A percentile compares a stretch with the other conserved stretches of the same genome.
Conservation (phyloP, 495 filamentous ascomycete species). For the Trichocladium uniseriatum region DNA sequence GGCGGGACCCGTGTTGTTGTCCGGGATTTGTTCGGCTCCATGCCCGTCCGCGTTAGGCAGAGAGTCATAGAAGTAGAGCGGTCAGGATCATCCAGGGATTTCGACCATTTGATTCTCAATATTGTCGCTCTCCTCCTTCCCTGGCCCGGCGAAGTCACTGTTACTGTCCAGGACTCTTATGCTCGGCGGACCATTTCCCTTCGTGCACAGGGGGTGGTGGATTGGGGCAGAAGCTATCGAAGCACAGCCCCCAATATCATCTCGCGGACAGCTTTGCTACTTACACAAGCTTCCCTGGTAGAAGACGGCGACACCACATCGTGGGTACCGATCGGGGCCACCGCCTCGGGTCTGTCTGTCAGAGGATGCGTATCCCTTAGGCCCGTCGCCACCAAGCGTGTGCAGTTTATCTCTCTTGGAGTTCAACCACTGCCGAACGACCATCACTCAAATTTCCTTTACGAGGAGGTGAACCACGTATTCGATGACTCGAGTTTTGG, state of each 20-base stretch:
- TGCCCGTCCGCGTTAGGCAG: constrained; percentile 93
- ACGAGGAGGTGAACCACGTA: constrained; percentile 67
- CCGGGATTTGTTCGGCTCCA: constrained; percentile 83
- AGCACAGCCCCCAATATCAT: background rate
- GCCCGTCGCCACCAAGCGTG: constrained; percentile 58
- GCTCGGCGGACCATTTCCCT: constrained; percentile 12
- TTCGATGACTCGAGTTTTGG: constrained; percentile 78
- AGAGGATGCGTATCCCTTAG: constrained; percentile 59
- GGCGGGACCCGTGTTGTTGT: constrained; percentile 77
- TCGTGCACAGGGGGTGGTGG: background rate
- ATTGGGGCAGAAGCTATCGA: background rate
- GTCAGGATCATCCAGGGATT: constrained; percentile 40
- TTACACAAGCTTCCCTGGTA: constrained; percentile 56
- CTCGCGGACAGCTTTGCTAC: constrained; percentile 28
- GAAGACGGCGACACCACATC: constrained; percentile 37
- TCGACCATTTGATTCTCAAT: constrained; percentile 53
- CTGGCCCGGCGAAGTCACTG: constrained; percentile 40
- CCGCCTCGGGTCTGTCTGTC: constrained; percentile 48
- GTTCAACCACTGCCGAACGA: constrained; percentile 48
- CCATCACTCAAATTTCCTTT: constrained; percentile 54
- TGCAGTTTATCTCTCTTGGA: constrained; percentile 74
- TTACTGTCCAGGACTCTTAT: constrained; percentile 38
- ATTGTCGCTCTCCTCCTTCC: constrained; percentile 59
- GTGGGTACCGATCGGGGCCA: constrained; percentile 65
- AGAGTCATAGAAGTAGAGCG: constrained; percentile 54